Base-by-base conservation (phyloP, 768 basidiomycete genomes). In the Rhodotorula babjevae region DNA sequence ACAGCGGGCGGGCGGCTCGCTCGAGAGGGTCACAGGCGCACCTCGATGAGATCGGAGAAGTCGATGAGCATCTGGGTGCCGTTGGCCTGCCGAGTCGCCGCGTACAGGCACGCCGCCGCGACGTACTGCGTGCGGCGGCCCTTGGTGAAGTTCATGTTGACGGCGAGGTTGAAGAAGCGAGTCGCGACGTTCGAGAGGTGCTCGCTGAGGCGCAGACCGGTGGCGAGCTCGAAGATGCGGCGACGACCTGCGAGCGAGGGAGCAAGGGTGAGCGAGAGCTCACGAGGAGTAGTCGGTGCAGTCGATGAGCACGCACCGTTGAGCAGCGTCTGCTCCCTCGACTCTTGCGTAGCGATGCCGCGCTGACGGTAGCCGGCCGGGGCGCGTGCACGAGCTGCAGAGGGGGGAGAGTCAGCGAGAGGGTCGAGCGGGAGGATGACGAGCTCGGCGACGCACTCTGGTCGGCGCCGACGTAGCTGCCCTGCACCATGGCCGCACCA, bases 61-160 rank as follows among this genome's bases (percentile, higher is more conserved):
- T 99, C 96, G 73, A 99, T 98, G 36, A 99, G 87, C 96, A 98
- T 98, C 81, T 94, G 91, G 68, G 89, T 92, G 64, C 91, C 92
- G 81, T 95, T 91, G 78, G 90, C 90, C 81, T 93, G 89, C 71
- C 95, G 82, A 79, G 93, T 95, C 7, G 93, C 92, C 56, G 95
- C 87, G 79, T 99, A 98, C 59, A 98, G 85, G 80, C 96, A 99
- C 55, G 94, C 91, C 7, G 94, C 96, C 49, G 95, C 90, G 73
- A 99, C 92, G 77, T 96, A 93, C 79, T 92, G 84, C 77, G 91
- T 91, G 78, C 90, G 89, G 40, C 96, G 86, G 16, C 96, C 96
- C 80, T 94, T 92, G 8, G 85, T 95, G 80, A 99, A 99, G 74
- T 90, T 91, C 83, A 91, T 89, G 77, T 93, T 90, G 58, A 98